These are phyloP conservation scores for Hypoxylon perforatum DNA, from an alignment of 495 filamentous ascomycete species.

Conservation along the genomic window DNA sequence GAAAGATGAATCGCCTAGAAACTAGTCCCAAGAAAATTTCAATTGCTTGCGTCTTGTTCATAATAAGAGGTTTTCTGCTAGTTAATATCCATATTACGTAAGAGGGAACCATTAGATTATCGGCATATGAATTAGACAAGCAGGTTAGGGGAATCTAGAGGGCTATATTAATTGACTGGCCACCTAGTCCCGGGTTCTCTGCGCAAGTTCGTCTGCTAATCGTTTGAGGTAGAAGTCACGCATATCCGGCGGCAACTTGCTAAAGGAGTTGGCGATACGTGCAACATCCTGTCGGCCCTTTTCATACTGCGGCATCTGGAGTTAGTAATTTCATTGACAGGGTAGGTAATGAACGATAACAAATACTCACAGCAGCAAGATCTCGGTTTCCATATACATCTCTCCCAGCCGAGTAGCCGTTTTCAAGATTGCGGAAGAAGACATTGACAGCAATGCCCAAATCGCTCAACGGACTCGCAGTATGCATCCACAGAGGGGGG, in stretches of 20 bases:
- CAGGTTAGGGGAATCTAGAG: too few relatives aligned
- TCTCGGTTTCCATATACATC: constrained; percentile 94
- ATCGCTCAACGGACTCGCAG: constrained; percentile 71
- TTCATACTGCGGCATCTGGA: constrained; percentile 64
- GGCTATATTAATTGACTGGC: background rate
- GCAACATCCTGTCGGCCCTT: constrained; percentile 78
- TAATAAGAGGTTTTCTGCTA: too few relatives aligned
- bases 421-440: constrained; percentile 79
- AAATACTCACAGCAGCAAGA: constrained; percentile 64
- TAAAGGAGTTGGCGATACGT: constrained; percentile 74
- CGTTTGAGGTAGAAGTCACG: constrained; percentile 79
- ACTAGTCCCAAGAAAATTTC: too few relatives aligned
- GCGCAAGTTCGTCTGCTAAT: constrained; percentile 74
- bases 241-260: constrained; percentile 71
- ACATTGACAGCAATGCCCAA: constrained; percentile 83
- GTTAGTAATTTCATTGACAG: constrained; percentile 11
- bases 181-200: constrained; percentile 26
- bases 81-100: too few relatives aligned
- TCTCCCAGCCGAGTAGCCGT: constrained; percentile 76
- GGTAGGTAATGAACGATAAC: background rate
- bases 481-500: constrained; percentile 85
- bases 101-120: too few relatives aligned
- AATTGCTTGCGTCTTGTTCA: too few relatives aligned
- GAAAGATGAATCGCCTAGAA: background rate
- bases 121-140: too few relatives aligned